Conservation (phyloP, 208 protist species). For the Crithidia acanthocephali region DNA sequence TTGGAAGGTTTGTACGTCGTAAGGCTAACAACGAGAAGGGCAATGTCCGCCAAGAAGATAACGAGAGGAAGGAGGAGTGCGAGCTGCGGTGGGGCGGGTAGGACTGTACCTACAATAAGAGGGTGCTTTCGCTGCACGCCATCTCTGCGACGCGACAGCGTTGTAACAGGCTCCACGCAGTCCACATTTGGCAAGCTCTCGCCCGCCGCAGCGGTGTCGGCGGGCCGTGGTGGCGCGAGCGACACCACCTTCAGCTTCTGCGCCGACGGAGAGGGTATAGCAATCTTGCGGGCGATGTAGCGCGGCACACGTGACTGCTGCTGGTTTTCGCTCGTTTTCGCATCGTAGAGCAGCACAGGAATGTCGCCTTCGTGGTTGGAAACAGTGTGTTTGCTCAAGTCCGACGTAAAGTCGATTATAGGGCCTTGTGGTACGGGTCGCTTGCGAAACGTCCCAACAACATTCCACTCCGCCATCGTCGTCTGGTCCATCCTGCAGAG, state of each 20-base stretch:
- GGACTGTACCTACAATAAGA: constrained; percentile 53
- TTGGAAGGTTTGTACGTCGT: constrained; percentile 39
- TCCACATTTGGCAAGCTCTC: constrained; percentile 41
- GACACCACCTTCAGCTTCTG: constrained; percentile 62
- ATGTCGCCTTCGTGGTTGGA: constrained; percentile 21
- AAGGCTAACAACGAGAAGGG: constrained; percentile 49
- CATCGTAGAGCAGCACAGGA: constrained; percentile 43
- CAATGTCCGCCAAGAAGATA: constrained; percentile 66
- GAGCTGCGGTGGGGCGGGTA: constrained; percentile 46
- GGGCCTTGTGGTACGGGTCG: constrained; percentile 39
- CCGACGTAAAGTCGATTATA: constrained; percentile 38
- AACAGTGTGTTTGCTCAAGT: constrained; percentile 19
- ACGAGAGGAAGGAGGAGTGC: constrained; percentile 48
- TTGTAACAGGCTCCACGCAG: constrained; percentile 24
- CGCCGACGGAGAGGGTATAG: constrained; percentile 45
- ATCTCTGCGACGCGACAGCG: constrained; percentile 11
- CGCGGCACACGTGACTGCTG: constrained; percentile 44
- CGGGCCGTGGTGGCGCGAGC: constrained; percentile 30
- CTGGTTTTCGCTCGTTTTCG: constrained; percentile 25
- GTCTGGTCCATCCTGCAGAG: constrained; percentile 21
- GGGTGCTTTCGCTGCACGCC: constrained; percentile 8
- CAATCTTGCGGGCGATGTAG: constrained; percentile 55
- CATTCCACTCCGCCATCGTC: constrained; percentile 37
- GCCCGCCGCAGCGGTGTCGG: background rate
- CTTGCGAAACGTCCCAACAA: constrained; percentile 47